These are phyloP conservation scores for Lodderomyces margitis DNA, from an alignment of 1,139 yeast species.

Conservation along the genomic window DNA sequence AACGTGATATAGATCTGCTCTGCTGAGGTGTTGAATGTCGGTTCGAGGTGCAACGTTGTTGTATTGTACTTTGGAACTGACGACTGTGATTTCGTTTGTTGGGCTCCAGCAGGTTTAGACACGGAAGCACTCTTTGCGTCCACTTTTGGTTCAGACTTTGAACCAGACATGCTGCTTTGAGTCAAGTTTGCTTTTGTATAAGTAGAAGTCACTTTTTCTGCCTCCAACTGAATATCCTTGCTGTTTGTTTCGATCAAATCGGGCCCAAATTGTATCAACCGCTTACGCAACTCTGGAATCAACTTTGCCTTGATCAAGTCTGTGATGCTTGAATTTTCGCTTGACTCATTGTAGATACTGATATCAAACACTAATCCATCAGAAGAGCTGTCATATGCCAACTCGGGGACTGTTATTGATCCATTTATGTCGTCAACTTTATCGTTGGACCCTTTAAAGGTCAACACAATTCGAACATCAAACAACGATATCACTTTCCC, in stretches of 20 bases:
- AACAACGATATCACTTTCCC: slow-evolving; percentile 93
- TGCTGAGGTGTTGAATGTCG: slow-evolving; percentile 83
- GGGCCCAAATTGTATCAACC: slow-evolving; percentile 64
- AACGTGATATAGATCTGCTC: slow-evolving; percentile 78
- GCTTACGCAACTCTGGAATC: slow-evolving; percentile 65
- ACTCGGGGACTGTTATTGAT: slow-evolving; percentile 79
- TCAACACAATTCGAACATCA: slow-evolving; percentile 69
- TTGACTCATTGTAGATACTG: slow-evolving; percentile 60
- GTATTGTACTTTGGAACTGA: slow-evolving; percentile 69
- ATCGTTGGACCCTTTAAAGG: slow-evolving; percentile 50
- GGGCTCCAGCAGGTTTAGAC: slow-evolving; percentile 12
- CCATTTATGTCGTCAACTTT: slow-evolving; percentile 52
- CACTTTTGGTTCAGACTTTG: slow-evolving; percentile 11
- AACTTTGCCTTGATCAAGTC: slow-evolving; percentile 57
- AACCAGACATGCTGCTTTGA: slow-evolving; percentile 16
- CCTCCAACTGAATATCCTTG: slow-evolving; percentile 75
- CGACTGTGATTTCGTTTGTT: slow-evolving; percentile 14
- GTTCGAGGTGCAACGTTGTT: slow-evolving; percentile 72
- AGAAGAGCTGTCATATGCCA: slow-evolving; percentile 87
- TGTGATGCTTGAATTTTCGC: slow-evolving; percentile 50
- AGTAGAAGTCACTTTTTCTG: slow-evolving; percentile 63
- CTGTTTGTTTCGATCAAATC: slow-evolving; percentile 78
- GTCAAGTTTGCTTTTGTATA: slow-evolving; percentile 56
- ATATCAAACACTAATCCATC: slow-evolving; percentile 85
- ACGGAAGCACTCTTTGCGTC: not conserved